Conservation (phyloP, 805 yeast genomes). For the Isabelozyma gotoi region DNA sequence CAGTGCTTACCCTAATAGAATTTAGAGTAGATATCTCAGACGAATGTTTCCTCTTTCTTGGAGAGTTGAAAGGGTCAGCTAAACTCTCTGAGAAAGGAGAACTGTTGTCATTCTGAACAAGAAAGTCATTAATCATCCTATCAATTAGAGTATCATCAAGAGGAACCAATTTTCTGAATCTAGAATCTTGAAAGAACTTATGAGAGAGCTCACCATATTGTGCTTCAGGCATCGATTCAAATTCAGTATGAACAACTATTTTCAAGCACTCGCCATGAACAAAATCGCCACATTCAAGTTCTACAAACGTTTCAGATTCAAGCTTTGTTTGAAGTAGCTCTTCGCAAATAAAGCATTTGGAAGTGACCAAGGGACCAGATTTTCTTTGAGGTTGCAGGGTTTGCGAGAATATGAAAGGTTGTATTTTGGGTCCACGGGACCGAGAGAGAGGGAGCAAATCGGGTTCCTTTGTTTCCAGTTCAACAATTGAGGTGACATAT, state of each 20-base stretch:
- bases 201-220: background rate
- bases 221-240: slow-evolving; percentile 1
- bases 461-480: background rate
- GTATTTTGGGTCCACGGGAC: slow-evolving; percentile 21
- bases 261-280: slow-evolving; percentile 60
- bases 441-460: slow-evolving; percentile 1
- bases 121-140: slow-evolving; percentile 3
- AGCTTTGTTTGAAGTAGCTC: slow-evolving; percentile 48
- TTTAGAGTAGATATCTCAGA: background rate
- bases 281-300: slow-evolving; percentile 53
- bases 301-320: slow-evolving; percentile 44
- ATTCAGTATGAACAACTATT: slow-evolving; percentile 15
- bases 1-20: background rate
- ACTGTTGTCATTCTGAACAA: background rate
- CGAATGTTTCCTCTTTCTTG: background rate
- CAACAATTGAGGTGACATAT: background rate
- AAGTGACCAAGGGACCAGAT: slow-evolving; percentile 1
- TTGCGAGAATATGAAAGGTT: slow-evolving; percentile 20
- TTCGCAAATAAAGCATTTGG: slow-evolving; percentile 50
- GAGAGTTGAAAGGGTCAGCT: background rate
- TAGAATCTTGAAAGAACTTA: background rate
- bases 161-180: slow-evolving; percentile 5
- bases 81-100: background rate
- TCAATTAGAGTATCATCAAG: slow-evolving; percentile 6
- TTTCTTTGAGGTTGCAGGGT: slow-evolving; percentile 9